Base-by-base conservation (phyloP, 2,329 filamentous ascomycete species). In the Hypoxylon sp. region DNA sequence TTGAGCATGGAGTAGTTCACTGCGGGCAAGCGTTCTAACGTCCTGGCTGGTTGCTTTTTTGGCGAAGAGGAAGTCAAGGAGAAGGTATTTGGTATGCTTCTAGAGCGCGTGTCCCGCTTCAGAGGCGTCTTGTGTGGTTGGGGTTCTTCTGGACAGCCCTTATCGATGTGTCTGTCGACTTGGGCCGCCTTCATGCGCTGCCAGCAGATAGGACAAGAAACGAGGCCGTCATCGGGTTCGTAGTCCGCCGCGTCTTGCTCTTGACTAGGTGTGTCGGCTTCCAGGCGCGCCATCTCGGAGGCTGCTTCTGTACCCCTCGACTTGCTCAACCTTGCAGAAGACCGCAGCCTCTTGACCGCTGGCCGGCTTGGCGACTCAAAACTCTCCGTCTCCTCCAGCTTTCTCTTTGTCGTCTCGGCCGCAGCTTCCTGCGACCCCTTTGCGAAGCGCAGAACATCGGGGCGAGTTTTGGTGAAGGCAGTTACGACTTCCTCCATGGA, bases 1-100 rank as follows among this genome's bases (percentile, higher is more conserved):
- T 91, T 97, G n/a, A 97, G 80, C 76, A 97, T 85, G 20, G 90
- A 91, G 78, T 97, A 98, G 73, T 93, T 96, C 16, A 97, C 83
- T 8, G 92, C 88, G 0, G 96, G 91, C 8, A 97, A 81, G 32
- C 91, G 87, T 51, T 93, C 89, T 20, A 82, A 81, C 32, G 78
- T 71, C 61, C 82, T 78, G 76, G 68, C 61, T 70, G 75, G 68
- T 8, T 67, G 24, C 26, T 55, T 62, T 50, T 60, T 55, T 61
- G 68, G 57, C 45, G 62, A 42, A 61, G 70, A 24, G 51, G 63
- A 7, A 64, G 36, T 12, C 9, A 64, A 53, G 58, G 70, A 46
- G 49, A 72, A 61, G 63, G 48, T 49, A 38, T 30, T 65, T 2
- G 69, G 63, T 60, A 65, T 68, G 46, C 24, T 66, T 3, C 50